A percentile compares a stretch with the other conserved stretches of the same genome.
phyloP scores from a whole-genome alignment of 139 green algal species.

The Limnomonas spitsbergensis region DNA sequence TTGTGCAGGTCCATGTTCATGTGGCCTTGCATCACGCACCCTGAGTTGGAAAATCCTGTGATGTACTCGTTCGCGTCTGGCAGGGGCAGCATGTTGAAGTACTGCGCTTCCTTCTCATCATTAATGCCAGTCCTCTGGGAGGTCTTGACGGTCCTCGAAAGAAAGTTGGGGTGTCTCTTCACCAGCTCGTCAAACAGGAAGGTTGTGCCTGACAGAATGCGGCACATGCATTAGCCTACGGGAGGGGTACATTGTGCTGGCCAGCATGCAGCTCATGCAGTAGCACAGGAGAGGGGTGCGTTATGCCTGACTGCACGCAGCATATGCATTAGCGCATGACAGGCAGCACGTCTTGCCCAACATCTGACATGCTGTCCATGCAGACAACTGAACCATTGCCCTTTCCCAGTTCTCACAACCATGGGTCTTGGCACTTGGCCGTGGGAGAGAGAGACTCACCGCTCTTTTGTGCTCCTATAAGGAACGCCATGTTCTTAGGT shows the following conservation, averaged over 20 bases:
- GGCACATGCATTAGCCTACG: not conserved
- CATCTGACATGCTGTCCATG: too few relatives aligned
- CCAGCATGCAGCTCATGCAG: too few relatives aligned
- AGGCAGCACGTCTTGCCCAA: too few relatives aligned
- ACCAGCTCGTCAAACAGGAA: slow-evolving; percentile 2
- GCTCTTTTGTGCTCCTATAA: slow-evolving; percentile 13
- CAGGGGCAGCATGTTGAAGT: not conserved
- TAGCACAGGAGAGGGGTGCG: too few relatives aligned
- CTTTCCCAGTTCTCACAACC: too few relatives aligned
- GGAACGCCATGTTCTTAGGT: slow-evolving; percentile 11
- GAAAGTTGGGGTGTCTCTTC: not conserved
- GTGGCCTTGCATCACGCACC: too few relatives aligned
- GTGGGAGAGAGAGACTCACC: too few relatives aligned
- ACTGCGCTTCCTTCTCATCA: slow-evolving; percentile 1
- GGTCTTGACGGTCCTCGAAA: not conserved
- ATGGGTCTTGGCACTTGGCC: too few relatives aligned
- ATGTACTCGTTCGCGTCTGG: not conserved
- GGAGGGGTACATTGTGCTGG: not conserved
- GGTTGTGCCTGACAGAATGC: not conserved
- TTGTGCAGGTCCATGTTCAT: too few relatives aligned
- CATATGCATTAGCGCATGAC: too few relatives aligned
- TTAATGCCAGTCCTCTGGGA: not conserved
- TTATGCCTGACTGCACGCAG: too few relatives aligned
- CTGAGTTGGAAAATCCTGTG: not conserved
- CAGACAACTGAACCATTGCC: too few relatives aligned